phyloP scores from a whole-genome alignment of 2,329 filamentous ascomycete genomes.

The Penicillium fuscoglaucum region DNA sequence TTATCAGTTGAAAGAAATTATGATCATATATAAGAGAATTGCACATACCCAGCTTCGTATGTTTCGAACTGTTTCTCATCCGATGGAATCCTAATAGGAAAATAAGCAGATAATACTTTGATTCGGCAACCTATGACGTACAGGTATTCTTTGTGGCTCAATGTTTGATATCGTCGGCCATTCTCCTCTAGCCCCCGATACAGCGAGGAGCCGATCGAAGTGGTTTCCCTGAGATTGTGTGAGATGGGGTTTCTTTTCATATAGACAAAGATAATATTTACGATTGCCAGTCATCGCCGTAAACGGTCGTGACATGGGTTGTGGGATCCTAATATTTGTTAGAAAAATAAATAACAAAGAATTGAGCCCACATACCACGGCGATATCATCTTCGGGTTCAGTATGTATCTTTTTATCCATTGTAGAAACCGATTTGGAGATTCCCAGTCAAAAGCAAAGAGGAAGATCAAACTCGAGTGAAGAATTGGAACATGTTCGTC shows the following conservation, averaged over 20 bases:
- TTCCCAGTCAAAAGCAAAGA: not conserved
- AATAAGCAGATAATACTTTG: not conserved
- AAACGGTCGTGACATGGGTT: not conserved
- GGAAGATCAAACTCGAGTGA: not conserved
- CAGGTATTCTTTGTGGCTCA: slow-evolving; percentile 22
- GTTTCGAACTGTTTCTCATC: slow-evolving; percentile 20
- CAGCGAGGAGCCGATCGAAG: slow-evolving; percentile 24
- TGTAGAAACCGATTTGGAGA: not conserved
- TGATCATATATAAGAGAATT: not conserved
- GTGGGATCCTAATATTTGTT: slow-evolving; percentile 1
- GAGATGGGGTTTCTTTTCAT: slow-evolving; percentile 15
- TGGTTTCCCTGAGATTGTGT: slow-evolving; percentile 15
- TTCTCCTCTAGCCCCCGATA: slow-evolving; percentile 23
- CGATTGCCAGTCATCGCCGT: slow-evolving; percentile 15
- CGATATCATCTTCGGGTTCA: not conserved
- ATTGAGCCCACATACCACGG: not conserved
- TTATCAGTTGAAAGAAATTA: not conserved
- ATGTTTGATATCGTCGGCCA: slow-evolving; percentile 26
- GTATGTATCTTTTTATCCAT: not conserved
- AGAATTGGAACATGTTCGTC: not conserved
- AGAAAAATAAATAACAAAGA: not conserved
- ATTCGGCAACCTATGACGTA: not conserved
- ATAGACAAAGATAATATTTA: not conserved
- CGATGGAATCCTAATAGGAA: slow-evolving; percentile 11
- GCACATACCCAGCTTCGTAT: slow-evolving; percentile 19